phyloP scores from a whole-genome alignment of 495 filamentous ascomycete species.

The Daldinia decipiens region DNA sequence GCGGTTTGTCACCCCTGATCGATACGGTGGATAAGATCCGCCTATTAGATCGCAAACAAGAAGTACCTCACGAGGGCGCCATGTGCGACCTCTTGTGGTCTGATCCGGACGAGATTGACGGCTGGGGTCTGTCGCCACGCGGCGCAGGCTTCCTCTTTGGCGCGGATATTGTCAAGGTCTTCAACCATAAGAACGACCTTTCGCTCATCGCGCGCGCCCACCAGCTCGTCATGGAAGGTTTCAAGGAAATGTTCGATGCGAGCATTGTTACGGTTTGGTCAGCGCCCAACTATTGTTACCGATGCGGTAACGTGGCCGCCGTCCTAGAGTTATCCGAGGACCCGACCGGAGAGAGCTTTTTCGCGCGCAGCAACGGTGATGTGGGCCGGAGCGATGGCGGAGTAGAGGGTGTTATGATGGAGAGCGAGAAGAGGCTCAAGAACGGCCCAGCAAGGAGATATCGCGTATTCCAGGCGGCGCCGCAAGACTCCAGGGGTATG shows the following conservation, averaged over 20 bases:
- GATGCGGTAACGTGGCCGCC: conserved; percentile 96
- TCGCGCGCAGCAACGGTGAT: conserved; percentile 84
- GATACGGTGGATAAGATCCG: conserved; percentile 97
- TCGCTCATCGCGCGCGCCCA: conserved; percentile 93
- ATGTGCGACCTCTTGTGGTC: conserved; percentile 99
- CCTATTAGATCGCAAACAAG: conserved; percentile 94
- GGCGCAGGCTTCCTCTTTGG: conserved; percentile 97
- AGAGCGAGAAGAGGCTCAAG: conserved; percentile 53
- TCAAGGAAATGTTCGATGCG: conserved; percentile 98
- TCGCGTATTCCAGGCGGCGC: conserved; percentile 94
- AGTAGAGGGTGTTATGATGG: conserved; percentile 54
- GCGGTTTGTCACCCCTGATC: conserved; percentile 88
- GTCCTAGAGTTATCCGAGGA: conserved; percentile 94
- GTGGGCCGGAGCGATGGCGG: conserved; percentile 62
- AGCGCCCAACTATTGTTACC: conserved; percentile 98
- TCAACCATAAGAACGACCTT: conserved; percentile 93
- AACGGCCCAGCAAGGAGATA: conserved; percentile 89
- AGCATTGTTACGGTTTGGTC: conserved; percentile 97
- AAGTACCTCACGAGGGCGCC: conserved; percentile 97
- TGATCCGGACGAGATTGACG: conserved; percentile 97
- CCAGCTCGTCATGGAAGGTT: conserved; percentile 98
- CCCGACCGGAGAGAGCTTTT: conserved; percentile 74
- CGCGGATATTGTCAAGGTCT: conserved; percentile 92
- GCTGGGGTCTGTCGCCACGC: conserved; percentile 94
- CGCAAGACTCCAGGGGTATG: conserved; percentile 97